phyloP scores from a whole-genome alignment of 441 rosid species.

The Lepidium campestre region DNA sequence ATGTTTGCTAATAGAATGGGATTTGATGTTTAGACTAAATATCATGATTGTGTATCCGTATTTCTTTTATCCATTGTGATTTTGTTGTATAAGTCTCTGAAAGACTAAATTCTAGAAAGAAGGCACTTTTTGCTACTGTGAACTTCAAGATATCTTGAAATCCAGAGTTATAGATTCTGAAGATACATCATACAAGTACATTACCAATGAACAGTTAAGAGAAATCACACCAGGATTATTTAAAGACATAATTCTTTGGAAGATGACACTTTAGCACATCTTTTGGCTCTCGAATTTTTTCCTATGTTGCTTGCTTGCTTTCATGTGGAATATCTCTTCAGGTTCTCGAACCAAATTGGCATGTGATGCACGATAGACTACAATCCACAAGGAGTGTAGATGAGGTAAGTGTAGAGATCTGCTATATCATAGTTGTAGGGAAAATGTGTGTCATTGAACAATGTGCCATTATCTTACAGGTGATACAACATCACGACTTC shows the following conservation, averaged over 20 bases:
- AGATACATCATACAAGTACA: not conserved
- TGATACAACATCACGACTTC: slow-evolving; percentile 82
- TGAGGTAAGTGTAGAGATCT: slow-evolving; percentile 44
- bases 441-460: not conserved
- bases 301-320: not conserved
- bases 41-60: not conserved
- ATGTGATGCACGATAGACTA: slow-evolving; percentile 71
- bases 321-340: slow-evolving; percentile 31
- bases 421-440: not conserved
- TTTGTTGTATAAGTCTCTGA: not conserved
- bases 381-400: slow-evolving; percentile 82
- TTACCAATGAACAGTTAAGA: not conserved
- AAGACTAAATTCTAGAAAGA: not conserved
- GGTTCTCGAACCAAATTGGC: slow-evolving; percentile 99
- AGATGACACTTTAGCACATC: not conserved
- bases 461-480: slow-evolving; percentile 44
- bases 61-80: not conserved
- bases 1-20: not conserved
- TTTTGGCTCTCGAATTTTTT: not conserved
- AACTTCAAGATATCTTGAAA: not conserved
- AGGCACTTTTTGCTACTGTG: not conserved
- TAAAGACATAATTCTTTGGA: not conserved
- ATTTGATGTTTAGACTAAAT: not conserved
- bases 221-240: not conserved
- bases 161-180: not conserved